These are phyloP conservation scores for Dioscorea alata DNA, from an alignment of 106 monocot species.

Conservation along the genomic window DNA sequence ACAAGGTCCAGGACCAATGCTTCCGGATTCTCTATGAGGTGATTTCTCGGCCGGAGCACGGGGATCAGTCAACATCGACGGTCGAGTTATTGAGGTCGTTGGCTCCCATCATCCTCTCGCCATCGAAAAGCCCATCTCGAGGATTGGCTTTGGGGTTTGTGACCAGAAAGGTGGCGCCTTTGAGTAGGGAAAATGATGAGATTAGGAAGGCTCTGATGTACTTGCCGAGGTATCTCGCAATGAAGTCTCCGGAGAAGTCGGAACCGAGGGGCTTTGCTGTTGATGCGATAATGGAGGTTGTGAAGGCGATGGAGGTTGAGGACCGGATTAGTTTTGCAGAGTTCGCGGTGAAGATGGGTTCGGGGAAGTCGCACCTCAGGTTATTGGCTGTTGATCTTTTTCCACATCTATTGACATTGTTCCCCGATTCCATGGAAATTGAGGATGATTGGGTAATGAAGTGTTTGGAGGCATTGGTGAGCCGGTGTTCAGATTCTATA, in stretches of 20 bases:
- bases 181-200: constrained; percentile 38
- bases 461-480: constrained; percentile 50
- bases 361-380: constrained; percentile 63
- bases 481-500: constrained; percentile 57
- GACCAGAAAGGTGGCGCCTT: constrained; percentile 27
- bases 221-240: constrained; percentile 65
- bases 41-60: constrained; percentile 50
- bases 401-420: constrained; percentile 43
- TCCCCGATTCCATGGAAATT: constrained; percentile 35
- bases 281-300: constrained; percentile 60
- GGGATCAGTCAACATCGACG: constrained; percentile 31
- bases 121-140: constrained; percentile 40
- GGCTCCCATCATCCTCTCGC: constrained; percentile 40
- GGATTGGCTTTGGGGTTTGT: constrained; percentile 40
- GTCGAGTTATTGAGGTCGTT: constrained; percentile 49
- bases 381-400: constrained; percentile 77
- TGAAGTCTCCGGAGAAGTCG: constrained; percentile 69
- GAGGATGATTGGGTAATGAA: constrained; percentile 34
- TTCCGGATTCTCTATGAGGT: constrained; percentile 46
- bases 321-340: constrained; percentile 44
- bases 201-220: constrained; percentile 62
- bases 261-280: constrained; percentile 77
- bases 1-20: constrained; percentile 36
- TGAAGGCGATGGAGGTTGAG: constrained; percentile 42
- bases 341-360: constrained; percentile 59